These are phyloP conservation scores for Dicorynia guianensis DNA, from an alignment of 306 rosid genomes.

Conservation along the genomic window DNA sequence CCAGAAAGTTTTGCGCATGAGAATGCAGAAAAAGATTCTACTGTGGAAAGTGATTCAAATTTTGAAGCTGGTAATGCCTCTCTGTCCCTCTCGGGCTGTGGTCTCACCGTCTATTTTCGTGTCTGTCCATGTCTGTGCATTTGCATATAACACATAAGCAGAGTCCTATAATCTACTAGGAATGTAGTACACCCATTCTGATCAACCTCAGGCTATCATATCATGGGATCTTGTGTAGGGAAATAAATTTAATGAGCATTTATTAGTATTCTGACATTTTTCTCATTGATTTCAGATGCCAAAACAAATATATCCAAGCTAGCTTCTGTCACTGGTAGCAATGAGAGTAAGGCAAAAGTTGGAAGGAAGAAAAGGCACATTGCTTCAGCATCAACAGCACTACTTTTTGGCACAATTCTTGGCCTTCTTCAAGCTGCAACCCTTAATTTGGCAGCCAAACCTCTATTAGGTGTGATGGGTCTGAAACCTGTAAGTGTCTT, in stretches of 20 bases:
- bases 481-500: slow-evolving; percentile 70
- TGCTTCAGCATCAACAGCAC: slow-evolving; percentile 96
- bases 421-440: slow-evolving; percentile 82
- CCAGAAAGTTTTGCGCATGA: slow-evolving; percentile 10
- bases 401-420: slow-evolving; percentile 78
- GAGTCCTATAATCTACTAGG: too few species aligned
- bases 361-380: slow-evolving; percentile 60
- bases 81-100: background rate
- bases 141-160: too few species aligned
- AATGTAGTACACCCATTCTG: background rate
- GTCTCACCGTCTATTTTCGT: background rate
- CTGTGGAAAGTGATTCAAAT: slow-evolving; percentile 30
- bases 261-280: background rate
- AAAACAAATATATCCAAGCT: slow-evolving; percentile 39
- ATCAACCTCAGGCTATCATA: background rate
- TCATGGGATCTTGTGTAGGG: background rate
- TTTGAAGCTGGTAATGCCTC: slow-evolving; percentile 46
- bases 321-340: slow-evolving; percentile 27
- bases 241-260: slow-evolving; percentile 2
- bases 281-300: slow-evolving; percentile 42
- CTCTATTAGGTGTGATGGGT: slow-evolving; percentile 84
- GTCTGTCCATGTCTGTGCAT: background rate
- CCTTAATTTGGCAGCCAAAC: slow-evolving; percentile 73
- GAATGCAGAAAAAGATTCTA: slow-evolving; percentile 37
- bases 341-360: slow-evolving; percentile 43